Conservation (phyloP, 495 filamentous ascomycete genomes). For the Bacidia gigantensis region DNA sequence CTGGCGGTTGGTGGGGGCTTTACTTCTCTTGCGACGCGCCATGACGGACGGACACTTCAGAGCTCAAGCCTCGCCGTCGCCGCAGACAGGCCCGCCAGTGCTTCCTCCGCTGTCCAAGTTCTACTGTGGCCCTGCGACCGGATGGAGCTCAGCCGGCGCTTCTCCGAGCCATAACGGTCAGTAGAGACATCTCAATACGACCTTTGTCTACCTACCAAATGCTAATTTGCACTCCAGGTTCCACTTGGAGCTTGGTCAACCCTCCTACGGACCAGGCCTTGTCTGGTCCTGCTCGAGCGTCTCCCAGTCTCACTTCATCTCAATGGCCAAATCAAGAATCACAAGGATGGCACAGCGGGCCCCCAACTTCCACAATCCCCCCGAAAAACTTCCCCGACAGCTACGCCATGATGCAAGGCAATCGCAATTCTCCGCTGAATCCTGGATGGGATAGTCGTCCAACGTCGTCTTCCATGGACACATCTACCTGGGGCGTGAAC, state of each 20-base stretch:
- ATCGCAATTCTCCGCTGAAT: constrained; percentile 10
- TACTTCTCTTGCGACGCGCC: constrained; percentile 1
- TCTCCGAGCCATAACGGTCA: constrained; percentile 17
- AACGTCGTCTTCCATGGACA: constrained; percentile 19
- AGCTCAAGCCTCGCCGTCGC: constrained; percentile 11
- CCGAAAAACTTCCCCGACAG: constrained; percentile 13
- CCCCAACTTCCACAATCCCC: constrained; percentile 19
- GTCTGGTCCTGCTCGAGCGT: constrained; percentile 7
- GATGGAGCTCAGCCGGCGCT: constrained; percentile 12
- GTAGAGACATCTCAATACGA: neutral
- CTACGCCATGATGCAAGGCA: constrained; percentile 28
- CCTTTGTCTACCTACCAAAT: neutral
- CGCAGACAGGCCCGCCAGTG: constrained; percentile 9
- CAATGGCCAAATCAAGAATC: constrained; percentile 12
- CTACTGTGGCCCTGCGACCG: constrained; percentile 13
- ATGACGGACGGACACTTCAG: neutral
- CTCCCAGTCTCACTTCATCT: constrained; percentile 9
- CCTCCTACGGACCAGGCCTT: constrained; percentile 3
- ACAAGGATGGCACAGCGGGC: constrained; percentile 16
- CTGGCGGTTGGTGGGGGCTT: neutral
- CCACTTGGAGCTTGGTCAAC: constrained; percentile 9
- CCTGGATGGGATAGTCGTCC: constrained; percentile 20
- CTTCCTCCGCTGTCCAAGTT: constrained; percentile 16
- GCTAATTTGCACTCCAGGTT: constrained; percentile 2
- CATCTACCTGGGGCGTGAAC: constrained; percentile 32